Conservation (phyloP, 2,329 filamentous ascomycete species). For the Aspergillus tubingensis region DNA sequence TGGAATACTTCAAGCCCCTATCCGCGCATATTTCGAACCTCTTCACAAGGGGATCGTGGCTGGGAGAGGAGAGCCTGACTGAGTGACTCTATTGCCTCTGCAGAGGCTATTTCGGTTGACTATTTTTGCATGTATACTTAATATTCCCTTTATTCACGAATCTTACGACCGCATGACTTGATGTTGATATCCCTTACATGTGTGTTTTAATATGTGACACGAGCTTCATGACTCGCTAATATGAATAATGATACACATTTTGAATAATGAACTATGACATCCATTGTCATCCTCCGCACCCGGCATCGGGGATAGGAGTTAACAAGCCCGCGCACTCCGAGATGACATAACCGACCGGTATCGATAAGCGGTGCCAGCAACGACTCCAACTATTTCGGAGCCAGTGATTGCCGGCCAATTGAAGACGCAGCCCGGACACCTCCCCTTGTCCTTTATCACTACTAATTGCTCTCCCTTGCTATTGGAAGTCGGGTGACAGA, state of each 20-base stretch:
- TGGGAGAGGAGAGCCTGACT: background rate
- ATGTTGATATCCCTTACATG: background rate
- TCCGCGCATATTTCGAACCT: background rate
- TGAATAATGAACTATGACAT: background rate
- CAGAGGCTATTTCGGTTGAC: background rate
- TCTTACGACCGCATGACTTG: background rate
- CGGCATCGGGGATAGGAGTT: slow-evolving; percentile 6
- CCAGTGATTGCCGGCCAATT: slow-evolving; percentile 9
- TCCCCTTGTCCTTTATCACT: background rate
- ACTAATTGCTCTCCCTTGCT: slow-evolving; percentile 1
- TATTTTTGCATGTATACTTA: background rate
- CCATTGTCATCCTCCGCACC: background rate
- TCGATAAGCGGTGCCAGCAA: slow-evolving; percentile 7
- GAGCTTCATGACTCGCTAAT: background rate
- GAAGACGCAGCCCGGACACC: background rate
- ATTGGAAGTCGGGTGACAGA: background rate
- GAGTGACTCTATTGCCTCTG: background rate
- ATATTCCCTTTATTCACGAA: background rate
- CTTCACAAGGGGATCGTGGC: background rate
- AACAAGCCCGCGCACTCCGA: background rate
- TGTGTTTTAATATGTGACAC: background rate
- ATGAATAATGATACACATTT: background rate
- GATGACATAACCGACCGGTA: slow-evolving; percentile 10
- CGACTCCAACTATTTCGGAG: background rate
- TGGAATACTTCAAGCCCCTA: background rate